Percentiles rank a stretch among this genome's conserved stretches.
These are phyloP conservation scores for Globisporangium nunn DNA, from an alignment of 352 stramenopile genomes.

Conservation along the genomic window DNA sequence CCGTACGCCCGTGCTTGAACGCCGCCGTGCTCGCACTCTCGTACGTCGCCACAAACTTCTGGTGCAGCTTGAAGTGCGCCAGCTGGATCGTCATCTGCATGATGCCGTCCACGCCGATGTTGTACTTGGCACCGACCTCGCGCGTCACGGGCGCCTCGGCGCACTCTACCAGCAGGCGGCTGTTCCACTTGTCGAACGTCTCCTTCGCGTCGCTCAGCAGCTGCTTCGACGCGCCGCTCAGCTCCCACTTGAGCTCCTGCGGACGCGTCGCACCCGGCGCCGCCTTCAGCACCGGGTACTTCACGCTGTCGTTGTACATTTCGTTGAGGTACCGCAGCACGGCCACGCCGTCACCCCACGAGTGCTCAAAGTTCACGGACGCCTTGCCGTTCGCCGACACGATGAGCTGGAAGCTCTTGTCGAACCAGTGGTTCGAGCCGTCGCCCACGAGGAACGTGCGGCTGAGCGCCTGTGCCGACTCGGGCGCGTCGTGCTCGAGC, in stretches of 20 bases:
- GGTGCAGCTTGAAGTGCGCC: conserved; percentile 78
- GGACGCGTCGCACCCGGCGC: conserved; percentile 14
- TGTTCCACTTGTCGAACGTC: conserved; percentile 62
- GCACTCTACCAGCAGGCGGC: conserved; percentile 56
- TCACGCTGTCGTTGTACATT: conserved; percentile 75
- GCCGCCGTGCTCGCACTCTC: conserved; percentile 84
- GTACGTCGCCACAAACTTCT: conserved; percentile 83
- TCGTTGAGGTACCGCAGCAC: conserved; percentile 88
- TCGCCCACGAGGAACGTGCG: conserved; percentile 79
- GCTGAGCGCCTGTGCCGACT: conserved; percentile 48
- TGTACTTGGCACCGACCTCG: conserved; percentile 51
- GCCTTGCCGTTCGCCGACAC: conserved; percentile 71
- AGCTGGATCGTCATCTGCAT: conserved; percentile 91
- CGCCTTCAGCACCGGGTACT: conserved; percentile 54
- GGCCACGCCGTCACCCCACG: conserved; percentile 85
- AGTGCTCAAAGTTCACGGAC: conserved; percentile 89
- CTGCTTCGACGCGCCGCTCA: conserved; percentile 46
- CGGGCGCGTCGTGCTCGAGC: conserved; percentile 65
- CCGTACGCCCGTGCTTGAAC: conserved; percentile 89
- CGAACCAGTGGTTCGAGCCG: conserved; percentile 87
- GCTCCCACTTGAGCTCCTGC: conserved; percentile 53
- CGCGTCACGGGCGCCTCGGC: conserved; percentile 70
- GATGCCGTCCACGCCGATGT: conserved; percentile 83
- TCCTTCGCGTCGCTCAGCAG: conserved; percentile 62
- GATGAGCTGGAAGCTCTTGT: conserved; percentile 91